phyloP scores from a whole-genome alignment of 2,329 filamentous ascomycete species.

The Zymoseptoria tritici region DNA sequence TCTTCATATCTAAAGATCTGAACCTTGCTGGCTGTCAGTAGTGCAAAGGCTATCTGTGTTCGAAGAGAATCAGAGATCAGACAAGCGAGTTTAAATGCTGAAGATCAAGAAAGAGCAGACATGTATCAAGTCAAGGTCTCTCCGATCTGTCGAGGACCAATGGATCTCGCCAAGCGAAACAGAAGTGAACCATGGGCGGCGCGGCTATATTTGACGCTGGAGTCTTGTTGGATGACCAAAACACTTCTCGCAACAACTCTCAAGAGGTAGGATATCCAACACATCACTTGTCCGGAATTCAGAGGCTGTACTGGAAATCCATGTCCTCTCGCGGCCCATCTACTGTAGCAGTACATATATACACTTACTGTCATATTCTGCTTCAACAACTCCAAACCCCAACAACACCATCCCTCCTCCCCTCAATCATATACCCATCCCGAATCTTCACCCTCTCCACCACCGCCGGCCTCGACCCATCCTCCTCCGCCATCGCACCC shows the following conservation, averaged over 20 bases:
- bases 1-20: neutral
- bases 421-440: slow-evolving; percentile 90
- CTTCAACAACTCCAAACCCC: slow-evolving; percentile 76
- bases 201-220: neutral
- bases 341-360: neutral
- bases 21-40: neutral
- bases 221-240: neutral
- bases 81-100: too few species aligned
- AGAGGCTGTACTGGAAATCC: too few species aligned
- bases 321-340: too few species aligned
- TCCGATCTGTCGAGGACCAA: neutral
- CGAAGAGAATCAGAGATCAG: too few species aligned
- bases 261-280: too few species aligned
- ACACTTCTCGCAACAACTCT: too few species aligned
- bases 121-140: neutral
- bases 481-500: slow-evolving; percentile 60
- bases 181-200: neutral
- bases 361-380: neutral
- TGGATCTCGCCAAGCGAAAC: neutral
- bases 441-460: slow-evolving; percentile 85
- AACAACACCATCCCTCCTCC: slow-evolving; percentile 76
- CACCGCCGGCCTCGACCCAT: slow-evolving; percentile 34
- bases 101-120: too few species aligned
- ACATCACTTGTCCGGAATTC: too few species aligned
- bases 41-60: neutral